Conservation (phyloP, 805 yeast genomes). For the Blastobotrys chiropterorum region DNA sequence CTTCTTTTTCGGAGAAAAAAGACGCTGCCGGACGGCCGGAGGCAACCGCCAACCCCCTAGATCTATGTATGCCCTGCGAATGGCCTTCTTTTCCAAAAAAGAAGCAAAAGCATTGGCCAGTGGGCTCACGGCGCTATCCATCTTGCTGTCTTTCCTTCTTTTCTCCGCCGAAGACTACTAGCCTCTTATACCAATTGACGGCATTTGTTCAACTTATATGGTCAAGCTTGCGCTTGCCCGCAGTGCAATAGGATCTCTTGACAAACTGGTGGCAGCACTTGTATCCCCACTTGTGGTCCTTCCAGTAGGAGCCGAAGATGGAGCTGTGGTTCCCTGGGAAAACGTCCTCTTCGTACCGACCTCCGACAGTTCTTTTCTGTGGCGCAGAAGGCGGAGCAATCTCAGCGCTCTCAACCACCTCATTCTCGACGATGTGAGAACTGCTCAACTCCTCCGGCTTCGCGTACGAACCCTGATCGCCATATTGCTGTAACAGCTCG, state of each 20-base stretch:
- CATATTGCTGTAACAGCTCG: constrained; percentile 37
- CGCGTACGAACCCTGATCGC: constrained; percentile 24
- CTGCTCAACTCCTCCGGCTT: constrained; percentile 8
- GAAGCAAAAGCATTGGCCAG: too few species aligned
- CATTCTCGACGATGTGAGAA: not conserved
- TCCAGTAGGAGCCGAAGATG: constrained; percentile 42
- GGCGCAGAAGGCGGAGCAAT: not conserved
- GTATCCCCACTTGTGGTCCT: constrained; percentile 40
- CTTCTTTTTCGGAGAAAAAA: too few species aligned
- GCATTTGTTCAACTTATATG: not conserved
- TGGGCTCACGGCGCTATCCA: too few species aligned
- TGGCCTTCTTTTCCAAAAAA: too few species aligned
- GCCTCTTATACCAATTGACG: too few species aligned
- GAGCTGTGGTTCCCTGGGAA: constrained; percentile 35
- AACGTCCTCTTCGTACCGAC: constrained; percentile 35
- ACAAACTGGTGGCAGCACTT: constrained; percentile 36
- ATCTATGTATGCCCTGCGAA: too few species aligned
- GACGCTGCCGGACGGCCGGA: too few species aligned
- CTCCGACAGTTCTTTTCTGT: constrained; percentile 11
- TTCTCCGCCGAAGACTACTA: too few species aligned
- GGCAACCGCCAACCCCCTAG: too few species aligned
- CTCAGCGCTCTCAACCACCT: not conserved
- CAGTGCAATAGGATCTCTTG: constrained; percentile 33
- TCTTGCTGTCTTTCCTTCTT: too few species aligned
- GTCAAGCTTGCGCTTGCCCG: constrained; percentile 7